phyloP scores from a whole-genome alignment of 371 early-diverging fungal species.

The Quaeritorhiza haematococci region DNA sequence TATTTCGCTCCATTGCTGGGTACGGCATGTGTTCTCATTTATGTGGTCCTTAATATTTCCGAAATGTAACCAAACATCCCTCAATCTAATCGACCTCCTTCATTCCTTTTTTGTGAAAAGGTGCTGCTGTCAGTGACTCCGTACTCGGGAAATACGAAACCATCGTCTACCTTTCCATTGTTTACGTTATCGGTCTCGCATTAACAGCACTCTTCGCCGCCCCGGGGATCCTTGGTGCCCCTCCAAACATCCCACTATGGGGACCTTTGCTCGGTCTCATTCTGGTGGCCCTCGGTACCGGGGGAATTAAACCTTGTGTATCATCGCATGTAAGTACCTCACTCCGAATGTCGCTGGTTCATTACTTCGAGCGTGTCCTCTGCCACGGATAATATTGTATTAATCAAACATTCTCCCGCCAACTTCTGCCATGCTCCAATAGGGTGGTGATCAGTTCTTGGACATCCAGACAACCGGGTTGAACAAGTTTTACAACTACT shows the following conservation, averaged over 20 bases:
- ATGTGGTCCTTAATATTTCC: neutral
- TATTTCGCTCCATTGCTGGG: conserved; percentile 65
- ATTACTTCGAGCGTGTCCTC: neutral
- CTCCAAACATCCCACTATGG: conserved; percentile 4
- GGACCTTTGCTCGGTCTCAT: conserved; percentile 22
- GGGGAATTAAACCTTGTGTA: conserved; percentile 58
- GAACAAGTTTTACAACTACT: conserved; percentile 36
- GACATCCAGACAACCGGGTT: conserved; percentile 13
- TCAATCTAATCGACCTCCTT: neutral
- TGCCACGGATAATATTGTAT: neutral
- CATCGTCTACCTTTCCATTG: conserved; percentile 47
- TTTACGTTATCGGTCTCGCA: conserved; percentile 52
- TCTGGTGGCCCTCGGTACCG: conserved; percentile 55
- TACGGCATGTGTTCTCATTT: neutral
- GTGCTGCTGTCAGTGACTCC: conserved; percentile 58
- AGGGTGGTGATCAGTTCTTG: neutral
- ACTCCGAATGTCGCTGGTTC: neutral
- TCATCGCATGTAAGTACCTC: conserved; percentile 25
- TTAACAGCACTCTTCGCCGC: conserved; percentile 37
- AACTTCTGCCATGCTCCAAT: neutral
- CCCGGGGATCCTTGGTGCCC: conserved; percentile 27
- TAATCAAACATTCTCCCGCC: neutral
- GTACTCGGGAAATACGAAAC: conserved; percentile 64
- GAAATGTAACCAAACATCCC: neutral
- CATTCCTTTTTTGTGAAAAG: neutral